Evolutionary conservation across 768 basidiomycete species (phyloP), one percentile per base, ranked within the genome.

Genomic region (Polyporus arcularius): DNA sequence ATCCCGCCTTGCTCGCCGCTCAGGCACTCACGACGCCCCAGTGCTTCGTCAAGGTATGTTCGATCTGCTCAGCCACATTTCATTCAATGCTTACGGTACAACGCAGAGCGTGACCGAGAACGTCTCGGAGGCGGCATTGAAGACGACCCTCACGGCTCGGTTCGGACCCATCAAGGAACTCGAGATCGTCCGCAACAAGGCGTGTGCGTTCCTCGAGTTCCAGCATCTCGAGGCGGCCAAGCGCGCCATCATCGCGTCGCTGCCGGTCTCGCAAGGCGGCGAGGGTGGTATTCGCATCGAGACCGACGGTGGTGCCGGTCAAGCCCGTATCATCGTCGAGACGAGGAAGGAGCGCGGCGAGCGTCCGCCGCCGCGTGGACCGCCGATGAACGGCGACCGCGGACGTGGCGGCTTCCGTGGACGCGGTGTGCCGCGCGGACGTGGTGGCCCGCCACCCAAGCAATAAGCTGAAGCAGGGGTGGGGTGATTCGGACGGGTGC

Each of bases 121-220:
- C 35, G 77, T 94, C 42, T 75, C 84, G 28, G 78, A 82, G 48
- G 53, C 73, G 14, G 76, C 80, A 0, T 80, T 96, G 40, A 75
- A 71, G 21, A 75, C 72, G 42, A 71, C 76, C 3, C 80, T 95
- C 39, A 75, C 79, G 0, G 69, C 73, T 35, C 85, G 87, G 38
- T 96, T 96, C 72, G 94, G 94, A 0, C 79, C 86, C 0, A 80
- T 97, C 70, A 92, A 90, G 73, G 94, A 94, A 26, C 75, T 95
- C 43, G 96, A 98, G 74, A 87, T 97, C 64, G 88, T 96, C 43
- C 90, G 90, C 64, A 72, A 69, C 70, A 96, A 92, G 73, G 93
- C 92, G 0, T 98, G 96, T 70, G 96, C 95, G 0, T 98, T 98
- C 84, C 80, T 97, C 68, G 96, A 98, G 74, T 98, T 96, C 78